Evolutionary conservation across 352 stramenopile genomes (phyloP), one percentile per base, ranked within the genome.

Genomic region (Phytophthora syringae): DNA sequence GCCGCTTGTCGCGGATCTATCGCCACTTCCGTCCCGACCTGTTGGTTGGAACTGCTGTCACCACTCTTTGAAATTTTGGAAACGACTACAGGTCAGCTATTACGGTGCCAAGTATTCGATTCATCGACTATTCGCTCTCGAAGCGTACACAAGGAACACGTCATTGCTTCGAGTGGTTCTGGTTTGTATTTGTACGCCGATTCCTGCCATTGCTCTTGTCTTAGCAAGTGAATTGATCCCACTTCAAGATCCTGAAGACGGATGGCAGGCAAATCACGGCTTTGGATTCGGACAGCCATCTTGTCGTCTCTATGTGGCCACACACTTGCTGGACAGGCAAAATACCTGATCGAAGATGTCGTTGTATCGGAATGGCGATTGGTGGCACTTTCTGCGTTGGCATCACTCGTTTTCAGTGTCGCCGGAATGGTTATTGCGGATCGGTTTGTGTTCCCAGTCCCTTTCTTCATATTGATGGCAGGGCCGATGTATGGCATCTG

Each of bases 281-380:
- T 69, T 18, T 73, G 64, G 64, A 64, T 69, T 11, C 59, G 64
- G 37, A 32, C 47, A 9, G 58, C 52, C n/a, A n/a, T n/a, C n/a
- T n/a, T n/a, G n/a, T n/a, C n/a, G n/a, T n/a, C n/a, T n/a, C n/a
- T n/a, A n/a, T 32, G 27, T 32, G 27, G 27, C 27, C 9, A 32
- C 27, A 32, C 27, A 32, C 27, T 10, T 32, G 27, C 27, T 32
- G 27, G 27, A n/a, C 57, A 58, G 28, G 57, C 45, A 15, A 50
- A 18, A 10, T 43, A 47, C 22, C 15, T 64, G 2, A 39, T 58
- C 6, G 37, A 56, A 1, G 37, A 36, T 5, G 36, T 52, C 10
- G 24, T 36, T 12, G 20, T 57, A 0, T 62, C 54, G 1, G 43
- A 49, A 13, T 5, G 22, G 2, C 42, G 22, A 16, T 22, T 54